Conservation (phyloP, 106 monocot genomes). For the Dioscorea alata region DNA sequence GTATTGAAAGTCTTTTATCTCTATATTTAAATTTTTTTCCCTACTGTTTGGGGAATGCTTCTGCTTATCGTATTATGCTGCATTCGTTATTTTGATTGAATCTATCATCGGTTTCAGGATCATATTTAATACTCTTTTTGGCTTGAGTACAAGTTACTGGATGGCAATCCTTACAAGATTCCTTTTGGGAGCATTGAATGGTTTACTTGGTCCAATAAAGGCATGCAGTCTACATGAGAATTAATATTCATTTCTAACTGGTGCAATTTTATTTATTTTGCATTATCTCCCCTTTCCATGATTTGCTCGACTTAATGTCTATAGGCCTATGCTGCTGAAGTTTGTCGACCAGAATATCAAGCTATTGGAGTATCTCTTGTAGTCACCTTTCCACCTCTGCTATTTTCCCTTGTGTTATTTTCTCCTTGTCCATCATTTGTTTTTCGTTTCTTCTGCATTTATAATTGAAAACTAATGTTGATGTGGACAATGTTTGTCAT, state of each 20-base stretch:
- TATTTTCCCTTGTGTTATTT: background rate
- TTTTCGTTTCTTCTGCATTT: background rate
- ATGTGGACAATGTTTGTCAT: background rate
- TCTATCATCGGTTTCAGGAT: conserved; percentile 31
- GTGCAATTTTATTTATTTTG: no score
- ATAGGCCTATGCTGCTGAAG: conserved; percentile 35
- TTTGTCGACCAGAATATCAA: conserved; percentile 30
- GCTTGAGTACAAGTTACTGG: conserved; percentile 75
- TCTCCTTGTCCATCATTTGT: background rate
- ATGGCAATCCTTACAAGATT: conserved; percentile 88
- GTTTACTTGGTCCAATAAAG: conserved; percentile 41
- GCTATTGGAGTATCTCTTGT: conserved; percentile 40
- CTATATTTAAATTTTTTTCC: background rate
- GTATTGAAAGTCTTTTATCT: conserved; percentile 14
- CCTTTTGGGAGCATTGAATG: conserved; percentile 81
- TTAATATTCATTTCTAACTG: no score
- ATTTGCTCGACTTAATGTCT: background rate
- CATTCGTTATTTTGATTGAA: background rate
- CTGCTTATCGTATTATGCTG: no score
- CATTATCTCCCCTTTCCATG: no score
- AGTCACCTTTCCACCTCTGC: background rate
- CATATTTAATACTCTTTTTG: conserved; percentile 82
- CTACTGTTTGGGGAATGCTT: no score
- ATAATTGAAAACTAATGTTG: background rate
- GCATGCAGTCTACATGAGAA: conserved; percentile 5